Percentiles rank a stretch among this genome's conserved stretches.
Evolutionary conservation across 306 rosid genomes (phyloP).

Genomic region (Abrus precatorius): DNA sequence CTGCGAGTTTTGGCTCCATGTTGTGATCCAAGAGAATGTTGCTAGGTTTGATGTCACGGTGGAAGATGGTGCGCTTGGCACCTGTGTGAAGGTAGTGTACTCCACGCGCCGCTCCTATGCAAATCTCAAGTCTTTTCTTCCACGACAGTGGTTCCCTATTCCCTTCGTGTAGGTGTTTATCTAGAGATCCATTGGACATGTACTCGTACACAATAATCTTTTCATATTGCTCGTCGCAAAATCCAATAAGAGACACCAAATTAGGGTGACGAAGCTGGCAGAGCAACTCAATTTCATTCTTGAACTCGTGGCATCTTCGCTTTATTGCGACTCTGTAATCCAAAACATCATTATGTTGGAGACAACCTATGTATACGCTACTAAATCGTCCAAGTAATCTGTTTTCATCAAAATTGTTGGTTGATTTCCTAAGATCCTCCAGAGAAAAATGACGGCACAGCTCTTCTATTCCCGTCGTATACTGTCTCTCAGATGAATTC

Average conservation of each 20-base stretch:
- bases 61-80: slow-evolving; percentile 11
- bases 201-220: slow-evolving; percentile 19
- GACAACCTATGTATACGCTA: background rate
- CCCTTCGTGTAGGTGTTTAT: background rate
- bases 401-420: slow-evolving; percentile 7
- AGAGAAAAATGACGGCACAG: slow-evolving; percentile 40
- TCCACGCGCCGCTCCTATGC: slow-evolving; percentile 28
- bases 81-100: background rate
- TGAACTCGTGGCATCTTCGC: background rate
- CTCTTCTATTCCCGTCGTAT: background rate
- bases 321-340: background rate
- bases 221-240: slow-evolving; percentile 8
- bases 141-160: background rate
- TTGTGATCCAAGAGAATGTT: background rate
- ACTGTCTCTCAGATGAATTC: background rate
- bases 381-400: background rate
- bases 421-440: background rate
- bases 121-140: slow-evolving; percentile 23
- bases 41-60: background rate
- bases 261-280: slow-evolving; percentile 36
- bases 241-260: slow-evolving; percentile 23
- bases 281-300: slow-evolving; percentile 23
- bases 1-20: background rate
- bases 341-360: no score
- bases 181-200: slow-evolving; percentile 27